Evolutionary conservation across 208 protist genomes (phyloP), one percentile per base, ranked within the genome.

Genomic region (Plasmodiophora brassicae): DNA sequence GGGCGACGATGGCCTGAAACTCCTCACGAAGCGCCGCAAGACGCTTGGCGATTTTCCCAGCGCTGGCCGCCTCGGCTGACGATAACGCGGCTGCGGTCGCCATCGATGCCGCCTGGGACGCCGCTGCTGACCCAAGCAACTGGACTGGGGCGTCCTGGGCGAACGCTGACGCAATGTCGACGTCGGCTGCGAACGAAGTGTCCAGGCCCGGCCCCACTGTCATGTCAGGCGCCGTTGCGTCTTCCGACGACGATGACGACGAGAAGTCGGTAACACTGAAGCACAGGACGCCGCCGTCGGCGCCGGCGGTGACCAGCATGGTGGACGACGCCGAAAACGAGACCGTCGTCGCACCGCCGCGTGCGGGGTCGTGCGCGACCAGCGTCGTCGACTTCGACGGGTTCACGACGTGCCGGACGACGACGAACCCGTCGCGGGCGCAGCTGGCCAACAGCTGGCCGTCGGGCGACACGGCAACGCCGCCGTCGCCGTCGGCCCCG

Each of bases 201-300:
- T 78, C 65, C 5, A 5, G 20, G 20, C 32, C n/a, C 20, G 41
- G 5, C 14, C 20, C 14, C 14, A 57, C 25, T 28, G 14, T 14
- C 50, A 57, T 57, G 14, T 57, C 50, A 14, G 65, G 65, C 25
- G 50, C 50, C 50, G 20, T 25, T 28, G 14, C 14, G 14, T 57
- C 50, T 57, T 57, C 25, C 10, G 32, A 44, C 32, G 32, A 44
- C 50, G 25, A 57, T 57, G 50, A 57, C 25, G 14, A 28, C 20
- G 25, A 28, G 14, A 25, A 57, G 25, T 57, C 50, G 50, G 50
- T 57, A 25, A 57, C 25, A 25, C 25, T 14, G 14, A 5, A 78
- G 41, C 65, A 78, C 32, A 78, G n/a, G 65, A 78, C n/a, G 41
- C 32, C 65, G n/a, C 65, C 65, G 41, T 78, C 65, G 5, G 65